Evolutionary conservation across 129 eudicot species (phyloP).

Genomic region (Arctium minus): DNA sequence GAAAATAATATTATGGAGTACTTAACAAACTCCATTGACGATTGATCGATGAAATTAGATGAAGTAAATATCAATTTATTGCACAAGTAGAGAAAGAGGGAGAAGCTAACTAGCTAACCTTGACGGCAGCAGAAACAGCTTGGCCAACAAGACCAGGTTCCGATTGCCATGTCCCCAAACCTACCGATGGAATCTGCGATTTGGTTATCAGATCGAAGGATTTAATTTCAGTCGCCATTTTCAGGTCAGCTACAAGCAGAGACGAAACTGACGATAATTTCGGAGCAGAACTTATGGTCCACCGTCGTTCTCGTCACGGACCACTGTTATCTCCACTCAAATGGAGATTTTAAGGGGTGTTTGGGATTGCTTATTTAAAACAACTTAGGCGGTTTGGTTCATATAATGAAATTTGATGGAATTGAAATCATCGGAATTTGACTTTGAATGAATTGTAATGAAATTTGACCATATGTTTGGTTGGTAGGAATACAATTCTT

Average conservation of each 20-base stretch:
- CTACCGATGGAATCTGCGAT: conserved; percentile 22
- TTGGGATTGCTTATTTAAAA: too few relatives aligned
- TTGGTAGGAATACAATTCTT: too few relatives aligned
- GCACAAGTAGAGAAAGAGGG: neutral
- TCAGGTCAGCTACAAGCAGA: neutral
- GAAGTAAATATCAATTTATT: neutral
- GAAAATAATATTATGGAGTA: neutral
- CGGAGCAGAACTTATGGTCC: neutral
- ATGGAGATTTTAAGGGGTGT: too few relatives aligned
- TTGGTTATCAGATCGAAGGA: conserved; percentile 22
- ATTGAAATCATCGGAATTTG: too few relatives aligned
- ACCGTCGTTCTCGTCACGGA: neutral
- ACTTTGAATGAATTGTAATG: too few relatives aligned
- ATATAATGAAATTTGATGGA: too few relatives aligned
- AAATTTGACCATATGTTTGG: too few relatives aligned
- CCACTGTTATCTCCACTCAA: neutral
- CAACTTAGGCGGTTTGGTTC: too few relatives aligned
- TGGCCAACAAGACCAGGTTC: conserved; percentile 38
- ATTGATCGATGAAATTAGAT: neutral
- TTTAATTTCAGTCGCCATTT: conserved; percentile 19
- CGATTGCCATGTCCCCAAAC: conserved; percentile 36
- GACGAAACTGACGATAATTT: neutral
- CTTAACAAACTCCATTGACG: neutral
- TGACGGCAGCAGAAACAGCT: conserved; percentile 28
- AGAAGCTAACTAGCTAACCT: neutral